phyloP scores from a whole-genome alignment of 495 filamentous ascomycete species.

The Penicillium arizonense region DNA sequence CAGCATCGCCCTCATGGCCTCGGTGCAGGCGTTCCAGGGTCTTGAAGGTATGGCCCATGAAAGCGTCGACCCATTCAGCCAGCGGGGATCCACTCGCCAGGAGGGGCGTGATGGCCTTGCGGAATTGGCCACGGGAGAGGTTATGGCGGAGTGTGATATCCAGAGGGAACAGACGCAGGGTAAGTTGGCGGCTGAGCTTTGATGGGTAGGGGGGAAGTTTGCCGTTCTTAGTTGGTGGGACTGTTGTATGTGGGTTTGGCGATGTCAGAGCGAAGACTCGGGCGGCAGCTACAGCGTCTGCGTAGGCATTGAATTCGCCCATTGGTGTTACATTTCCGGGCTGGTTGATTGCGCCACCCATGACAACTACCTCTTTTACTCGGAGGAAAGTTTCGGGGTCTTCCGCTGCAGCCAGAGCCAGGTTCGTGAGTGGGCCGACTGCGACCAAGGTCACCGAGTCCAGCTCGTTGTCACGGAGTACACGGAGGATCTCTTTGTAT shows the following conservation, averaged over 20 bases:
- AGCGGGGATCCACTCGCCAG: constrained; percentile 65
- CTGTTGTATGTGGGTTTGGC: constrained; percentile 62
- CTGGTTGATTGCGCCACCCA: constrained; percentile 83
- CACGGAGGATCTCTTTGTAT: constrained; percentile 80
- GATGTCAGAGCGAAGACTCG: constrained; percentile 89
- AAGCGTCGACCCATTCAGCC: constrained; percentile 76
- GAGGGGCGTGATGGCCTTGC: constrained; percentile 49
- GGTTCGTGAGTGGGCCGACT: constrained; percentile 86
- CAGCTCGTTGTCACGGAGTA: constrained; percentile 72
- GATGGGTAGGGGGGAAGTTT: constrained; percentile 64
- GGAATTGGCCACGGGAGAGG: constrained; percentile 60
- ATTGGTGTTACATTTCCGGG: constrained; percentile 81
- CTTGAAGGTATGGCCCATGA: constrained; percentile 71
- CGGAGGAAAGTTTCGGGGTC: constrained; percentile 84
- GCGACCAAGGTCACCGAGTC: constrained; percentile 87
- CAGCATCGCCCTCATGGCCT: constrained; percentile 49
- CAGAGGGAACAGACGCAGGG: constrained; percentile 78
- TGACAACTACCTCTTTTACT: constrained; percentile 89
- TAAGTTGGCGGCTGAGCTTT: constrained; percentile 62
- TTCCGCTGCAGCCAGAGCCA: constrained; percentile 81
- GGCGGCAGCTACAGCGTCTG: constrained; percentile 81
- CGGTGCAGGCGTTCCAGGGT: constrained; percentile 65
- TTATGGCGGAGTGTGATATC: constrained; percentile 82
- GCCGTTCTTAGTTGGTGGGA: constrained; percentile 56
- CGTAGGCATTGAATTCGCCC: constrained; percentile 82